phyloP scores from a whole-genome alignment of 257 asterid species.

The Salvia hispanica region DNA sequence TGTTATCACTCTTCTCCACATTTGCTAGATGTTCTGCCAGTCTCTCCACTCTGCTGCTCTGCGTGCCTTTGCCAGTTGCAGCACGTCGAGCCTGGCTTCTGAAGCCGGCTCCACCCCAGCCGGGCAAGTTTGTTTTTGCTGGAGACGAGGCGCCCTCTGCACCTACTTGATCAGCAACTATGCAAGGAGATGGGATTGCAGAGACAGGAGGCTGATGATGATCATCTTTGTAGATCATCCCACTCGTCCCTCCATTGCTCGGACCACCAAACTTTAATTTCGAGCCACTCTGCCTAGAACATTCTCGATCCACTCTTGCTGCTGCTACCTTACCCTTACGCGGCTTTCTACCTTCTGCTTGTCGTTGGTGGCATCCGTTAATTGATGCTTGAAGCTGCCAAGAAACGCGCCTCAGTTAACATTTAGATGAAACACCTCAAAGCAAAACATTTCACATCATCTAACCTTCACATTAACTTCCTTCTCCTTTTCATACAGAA shows the following conservation, averaged over 20 bases:
- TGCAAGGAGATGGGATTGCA: not conserved
- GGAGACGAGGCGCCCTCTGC: constrained; percentile 1
- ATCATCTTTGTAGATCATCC: too few species aligned
- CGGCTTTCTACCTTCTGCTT: constrained; percentile 7
- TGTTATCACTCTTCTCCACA: constrained; percentile 1
- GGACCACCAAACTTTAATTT: not conserved
- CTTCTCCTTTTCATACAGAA: constrained; percentile 24
- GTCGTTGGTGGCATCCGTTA: not conserved
- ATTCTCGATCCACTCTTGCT: not conserved
- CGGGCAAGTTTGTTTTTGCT: not conserved
- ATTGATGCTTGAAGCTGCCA: constrained; percentile 18
- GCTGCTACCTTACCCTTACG: constrained; percentile 15
- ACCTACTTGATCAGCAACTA: constrained; percentile 5
- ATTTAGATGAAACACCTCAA: not conserved
- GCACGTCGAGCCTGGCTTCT: constrained; percentile 17
- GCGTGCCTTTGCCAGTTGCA: constrained; percentile 7
- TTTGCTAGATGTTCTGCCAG: constrained; percentile 18
- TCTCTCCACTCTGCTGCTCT: not conserved
- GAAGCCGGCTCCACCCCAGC: constrained; percentile 15
- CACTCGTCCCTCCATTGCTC: not conserved
- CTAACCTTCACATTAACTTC: constrained; percentile 24
- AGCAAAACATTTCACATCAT: not conserved
- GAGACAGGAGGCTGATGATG: not conserved
- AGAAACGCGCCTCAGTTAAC: not conserved
- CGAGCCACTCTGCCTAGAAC: not conserved